Evolutionary conservation across 129 eudicot genomes (phyloP).

Genomic region (Ambrosia trifida): DNA sequence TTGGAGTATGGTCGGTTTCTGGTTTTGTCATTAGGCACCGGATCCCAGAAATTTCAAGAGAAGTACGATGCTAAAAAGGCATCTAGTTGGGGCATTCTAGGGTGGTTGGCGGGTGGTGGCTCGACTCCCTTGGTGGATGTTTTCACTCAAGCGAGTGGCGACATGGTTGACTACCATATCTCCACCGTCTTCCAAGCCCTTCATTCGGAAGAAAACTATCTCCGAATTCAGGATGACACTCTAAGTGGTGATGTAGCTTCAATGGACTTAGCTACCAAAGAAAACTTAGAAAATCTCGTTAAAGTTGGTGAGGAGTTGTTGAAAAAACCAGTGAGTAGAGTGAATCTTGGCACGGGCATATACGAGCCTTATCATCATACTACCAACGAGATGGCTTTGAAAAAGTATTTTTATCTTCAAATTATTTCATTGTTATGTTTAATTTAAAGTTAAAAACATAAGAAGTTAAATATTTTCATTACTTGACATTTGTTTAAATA

Average conservation of each 20-base stretch:
- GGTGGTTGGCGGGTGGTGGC: conserved; percentile 50
- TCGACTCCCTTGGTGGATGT: conserved; percentile 45
- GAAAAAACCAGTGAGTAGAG: conserved; percentile 41
- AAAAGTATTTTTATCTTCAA: conserved; percentile 20
- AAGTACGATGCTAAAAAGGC: conserved; percentile 44
- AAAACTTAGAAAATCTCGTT: conserved; percentile 43
- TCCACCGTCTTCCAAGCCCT: conserved; percentile 45
- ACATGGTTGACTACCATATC: conserved; percentile 50
- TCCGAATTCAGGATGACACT: conserved; percentile 61
- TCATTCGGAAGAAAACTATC: conserved; percentile 41
- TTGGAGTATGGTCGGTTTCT: conserved; percentile 46
- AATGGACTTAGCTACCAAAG: conserved; percentile 40
- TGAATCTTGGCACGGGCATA: conserved; percentile 37
- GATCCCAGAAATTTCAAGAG: conserved; percentile 37
- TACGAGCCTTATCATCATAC: conserved; percentile 28
- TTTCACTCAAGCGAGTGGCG: conserved; percentile 46
- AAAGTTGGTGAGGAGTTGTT: conserved; percentile 39
- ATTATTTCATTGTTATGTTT: background rate
- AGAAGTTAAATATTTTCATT: background rate
- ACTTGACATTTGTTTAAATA: background rate
- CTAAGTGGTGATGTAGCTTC: conserved; percentile 36
- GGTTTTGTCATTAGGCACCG: conserved; percentile 61
- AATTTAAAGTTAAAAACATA: background rate
- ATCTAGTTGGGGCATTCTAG: conserved; percentile 53
- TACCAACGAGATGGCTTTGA: conserved; percentile 46